A percentile compares a stretch with the other conserved stretches of the same genome.
These are phyloP conservation scores for Apiotrichum siamense DNA, from an alignment of 1,284 basidiomycete genomes.

Conservation along the genomic window DNA sequence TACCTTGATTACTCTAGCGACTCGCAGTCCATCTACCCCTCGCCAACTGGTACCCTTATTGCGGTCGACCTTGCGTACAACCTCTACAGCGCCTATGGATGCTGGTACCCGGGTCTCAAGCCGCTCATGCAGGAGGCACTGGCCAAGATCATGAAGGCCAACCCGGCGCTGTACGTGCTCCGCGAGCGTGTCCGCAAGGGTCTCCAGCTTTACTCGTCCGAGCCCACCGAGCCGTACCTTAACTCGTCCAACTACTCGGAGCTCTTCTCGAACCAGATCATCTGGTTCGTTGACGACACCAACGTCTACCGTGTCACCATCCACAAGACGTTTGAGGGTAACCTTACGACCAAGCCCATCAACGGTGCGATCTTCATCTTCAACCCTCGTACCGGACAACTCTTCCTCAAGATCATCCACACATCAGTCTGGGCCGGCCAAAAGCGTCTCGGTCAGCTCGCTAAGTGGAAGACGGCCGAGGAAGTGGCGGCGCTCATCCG, in stretches of 20 bases:
- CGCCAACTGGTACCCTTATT: constrained; percentile 96
- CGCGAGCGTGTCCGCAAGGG: constrained; percentile 98
- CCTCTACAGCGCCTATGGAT: constrained; percentile 97
- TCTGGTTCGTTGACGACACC: constrained; percentile 99
- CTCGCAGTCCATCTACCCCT: constrained; percentile 96
- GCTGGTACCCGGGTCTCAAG: constrained; percentile 99
- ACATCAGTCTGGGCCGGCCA: constrained; percentile 99
- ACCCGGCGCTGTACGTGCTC: constrained; percentile 91
- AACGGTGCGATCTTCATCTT: constrained; percentile 99
- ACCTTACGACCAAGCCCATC: constrained; percentile 99
- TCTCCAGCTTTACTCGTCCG: constrained; percentile 95
- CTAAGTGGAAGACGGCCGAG: constrained; percentile 97
- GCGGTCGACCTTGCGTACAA: constrained; percentile 97
- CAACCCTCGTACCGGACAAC: constrained; percentile 95
- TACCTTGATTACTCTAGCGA: constrained; percentile 80
- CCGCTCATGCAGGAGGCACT: constrained; percentile 97
- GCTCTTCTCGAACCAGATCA: constrained; percentile 98
- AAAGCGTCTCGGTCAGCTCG: constrained; percentile 97
- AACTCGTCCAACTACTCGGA: constrained; percentile 88
- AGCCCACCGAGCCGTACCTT: constrained; percentile 97
- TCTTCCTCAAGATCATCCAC: constrained; percentile 99
- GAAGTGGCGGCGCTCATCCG: constrained; percentile 97
- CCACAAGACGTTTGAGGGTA: constrained; percentile 99
- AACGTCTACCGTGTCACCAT: constrained; percentile 99
- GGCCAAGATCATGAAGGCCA: constrained; percentile 87